Evolutionary conservation across 495 filamentous ascomycete genomes (phyloP).

Genomic region (Melanomma pulvis-pyrius): DNA sequence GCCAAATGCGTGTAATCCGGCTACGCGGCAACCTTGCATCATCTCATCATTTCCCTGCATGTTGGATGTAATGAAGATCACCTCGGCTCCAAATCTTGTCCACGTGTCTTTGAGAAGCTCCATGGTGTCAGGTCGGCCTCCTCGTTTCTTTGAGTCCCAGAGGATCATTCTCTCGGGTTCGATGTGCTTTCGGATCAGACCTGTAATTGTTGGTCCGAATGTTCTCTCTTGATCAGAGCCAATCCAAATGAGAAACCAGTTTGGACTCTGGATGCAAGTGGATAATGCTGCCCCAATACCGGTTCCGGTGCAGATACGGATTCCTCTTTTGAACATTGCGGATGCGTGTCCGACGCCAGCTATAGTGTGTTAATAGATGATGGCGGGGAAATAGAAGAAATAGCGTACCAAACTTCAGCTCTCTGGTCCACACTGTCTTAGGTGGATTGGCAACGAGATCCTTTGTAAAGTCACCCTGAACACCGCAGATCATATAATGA

Average conservation of each 20-base stretch:
- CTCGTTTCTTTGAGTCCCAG: conserved; percentile 53
- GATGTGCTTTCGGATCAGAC: conserved; percentile 50
- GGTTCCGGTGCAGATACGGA: conserved; percentile 51
- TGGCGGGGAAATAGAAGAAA: conserved; percentile 1
- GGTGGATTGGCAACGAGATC: conserved; percentile 48
- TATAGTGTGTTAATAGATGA: conserved; percentile 37
- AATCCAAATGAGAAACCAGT: conserved; percentile 55
- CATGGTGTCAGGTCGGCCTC: conserved; percentile 50
- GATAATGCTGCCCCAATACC: conserved; percentile 52
- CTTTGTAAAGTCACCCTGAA: conserved; percentile 52
- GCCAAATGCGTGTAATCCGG: conserved; percentile 50
- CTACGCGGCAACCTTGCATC: conserved; percentile 49
- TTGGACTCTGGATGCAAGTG: conserved; percentile 51
- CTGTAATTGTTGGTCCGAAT: conserved; percentile 51
- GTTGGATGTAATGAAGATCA: conserved; percentile 55
- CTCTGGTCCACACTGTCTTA: conserved; percentile 50
- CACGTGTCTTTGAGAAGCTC: conserved; percentile 50
- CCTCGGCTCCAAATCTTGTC: conserved; percentile 51
- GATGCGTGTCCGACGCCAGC: conserved; percentile 52
- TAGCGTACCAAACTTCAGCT: conserved; percentile 51
- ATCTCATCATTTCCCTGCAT: conserved; percentile 53
- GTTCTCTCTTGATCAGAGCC: conserved; percentile 52
- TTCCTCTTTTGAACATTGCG: conserved; percentile 53
- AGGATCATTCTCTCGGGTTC: conserved; percentile 52
- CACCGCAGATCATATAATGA: conserved; percentile 54